These are phyloP conservation scores for Sporothrix pseudoabietina DNA, from an alignment of 2,329 filamentous ascomycete genomes.

Conservation along the genomic window DNA sequence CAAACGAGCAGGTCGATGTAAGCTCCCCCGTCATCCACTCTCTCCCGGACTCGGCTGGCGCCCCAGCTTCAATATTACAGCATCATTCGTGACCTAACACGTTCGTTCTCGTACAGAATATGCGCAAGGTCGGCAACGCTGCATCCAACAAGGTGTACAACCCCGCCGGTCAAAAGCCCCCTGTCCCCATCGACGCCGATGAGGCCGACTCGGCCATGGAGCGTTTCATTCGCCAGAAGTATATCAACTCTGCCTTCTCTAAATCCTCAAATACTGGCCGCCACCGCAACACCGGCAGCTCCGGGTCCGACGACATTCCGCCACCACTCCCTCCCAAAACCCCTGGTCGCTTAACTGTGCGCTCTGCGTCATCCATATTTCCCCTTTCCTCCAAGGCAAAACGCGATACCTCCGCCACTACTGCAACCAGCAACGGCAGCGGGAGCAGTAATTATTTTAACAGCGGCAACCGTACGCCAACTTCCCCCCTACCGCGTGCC, in stretches of 20 bases:
- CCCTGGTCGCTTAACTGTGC: conserved; percentile 62
- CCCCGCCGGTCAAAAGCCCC: conserved; percentile 76
- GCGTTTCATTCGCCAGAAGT: conserved; percentile 91
- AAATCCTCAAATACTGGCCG: conserved; percentile 32
- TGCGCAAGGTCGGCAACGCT: conserved; percentile 88
- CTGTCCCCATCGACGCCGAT: conserved; percentile 86
- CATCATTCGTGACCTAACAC: neutral
- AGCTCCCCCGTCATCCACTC: neutral
- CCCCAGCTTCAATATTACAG: neutral
- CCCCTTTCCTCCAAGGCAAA: conserved; percentile 63
- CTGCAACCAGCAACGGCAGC: conserved; percentile 12
- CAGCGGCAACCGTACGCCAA: conserved; percentile 40
- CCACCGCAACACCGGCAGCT: conserved; percentile 49
- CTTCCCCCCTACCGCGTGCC: conserved; percentile 38
- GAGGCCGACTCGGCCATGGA: conserved; percentile 95
- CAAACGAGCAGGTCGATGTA: conserved; percentile 93
- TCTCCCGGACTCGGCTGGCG: too few relatives aligned
- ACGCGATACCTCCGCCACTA: conserved; percentile 50
- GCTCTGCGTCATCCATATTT: conserved; percentile 67
- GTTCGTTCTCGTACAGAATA: conserved; percentile 61
- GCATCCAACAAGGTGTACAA: conserved; percentile 89
- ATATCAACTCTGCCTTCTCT: conserved; percentile 61
- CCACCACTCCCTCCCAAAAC: conserved; percentile 66
- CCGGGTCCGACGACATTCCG: conserved; percentile 60
- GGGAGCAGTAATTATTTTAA: conserved; percentile 21